phyloP scores from a whole-genome alignment of 2,329 filamentous ascomycete species.

The Eutypa lata region DNA sequence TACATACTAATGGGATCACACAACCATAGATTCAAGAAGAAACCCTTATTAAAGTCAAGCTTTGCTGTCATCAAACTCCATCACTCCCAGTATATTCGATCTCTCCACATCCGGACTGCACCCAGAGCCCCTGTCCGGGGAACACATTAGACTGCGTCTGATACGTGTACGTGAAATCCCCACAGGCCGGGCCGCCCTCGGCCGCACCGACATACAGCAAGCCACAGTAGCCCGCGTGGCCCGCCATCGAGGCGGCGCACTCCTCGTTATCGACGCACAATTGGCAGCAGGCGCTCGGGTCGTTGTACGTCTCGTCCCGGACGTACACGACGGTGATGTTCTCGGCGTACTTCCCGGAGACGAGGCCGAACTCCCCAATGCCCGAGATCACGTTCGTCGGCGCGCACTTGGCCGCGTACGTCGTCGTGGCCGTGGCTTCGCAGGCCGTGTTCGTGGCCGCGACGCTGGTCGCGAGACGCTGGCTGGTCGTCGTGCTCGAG shows the following conservation, averaged over 20 bases:
- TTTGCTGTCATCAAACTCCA: no score
- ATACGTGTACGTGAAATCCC: constrained; percentile 16
- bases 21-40: no score
- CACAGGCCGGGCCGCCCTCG: constrained; percentile 14
- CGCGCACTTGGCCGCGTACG: constrained; percentile 22
- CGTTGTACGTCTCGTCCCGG: constrained; percentile 9
- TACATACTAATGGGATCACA: no score
- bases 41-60: no score
- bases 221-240: constrained; percentile 11
- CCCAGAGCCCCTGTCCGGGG: constrained; percentile 17
- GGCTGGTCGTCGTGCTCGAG: constrained; percentile 24
- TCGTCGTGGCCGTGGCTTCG: constrained; percentile 16
- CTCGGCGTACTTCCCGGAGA: constrained; percentile 10
- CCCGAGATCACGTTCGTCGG: constrained; percentile 20
- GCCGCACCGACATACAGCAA: constrained; percentile 10
- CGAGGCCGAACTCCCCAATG: constrained; percentile 16
- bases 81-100: no score
- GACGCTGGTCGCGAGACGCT: constrained; percentile 13
- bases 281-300: constrained; percentile 24
- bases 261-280: constrained; percentile 23
- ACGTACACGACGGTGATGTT: constrained; percentile 17
- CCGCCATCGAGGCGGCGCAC: constrained; percentile 19
- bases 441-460: constrained; percentile 11
- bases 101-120: constrained; percentile 12
- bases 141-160: constrained; percentile 5